Base-by-base conservation (phyloP, 192 early-diverging fungal genomes). In the Entomortierella parvispora region DNA sequence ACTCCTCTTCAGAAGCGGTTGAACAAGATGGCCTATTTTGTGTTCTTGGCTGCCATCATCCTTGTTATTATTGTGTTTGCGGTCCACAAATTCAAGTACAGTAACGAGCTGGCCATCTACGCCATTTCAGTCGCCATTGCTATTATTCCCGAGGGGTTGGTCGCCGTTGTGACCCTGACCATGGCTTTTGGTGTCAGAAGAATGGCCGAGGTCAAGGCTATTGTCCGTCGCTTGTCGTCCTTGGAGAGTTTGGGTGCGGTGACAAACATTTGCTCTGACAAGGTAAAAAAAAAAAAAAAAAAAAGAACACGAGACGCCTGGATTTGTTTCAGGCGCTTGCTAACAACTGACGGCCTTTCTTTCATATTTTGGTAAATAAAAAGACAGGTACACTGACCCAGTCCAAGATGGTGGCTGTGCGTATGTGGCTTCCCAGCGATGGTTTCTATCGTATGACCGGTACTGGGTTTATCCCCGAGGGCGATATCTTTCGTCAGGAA, bases 91-190 rank as follows among this genome's bases (percentile, higher is more conserved):
- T 91, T 90, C 77, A 71, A 83, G 22, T 65, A 89, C 53, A 80
- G 57, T 15, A 79, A 76, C 34, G 88, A 91, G 46, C 81, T 89
- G 26, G 81, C 85, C 1, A 66, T 91, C 23, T 91, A 91, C 65
- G 96, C 93, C 25, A 89, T 97, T 46, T 89, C 90, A 33, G 82
- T 97, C 42, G 94, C 91, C 20, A 95, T 97, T 67, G 91, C 94
- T 14, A 91, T 96, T 18, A 95, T 97, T 74, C 96, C 96, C 42
- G 95, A 96, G 78, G 96, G 95, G n/a, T n/a, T n/a, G n/a, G n/a
- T n/a, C n/a, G n/a, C n/a, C n/a, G n/a, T n/a, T n/a, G n/a, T n/a
- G n/a, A 97, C 96, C 4, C 80, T 97, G 51, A 95, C 95, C 31
- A 95, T 96, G 90, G 93, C 94, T 7, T 80, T 97, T 58, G 94